Evolutionary conservation across 768 basidiomycete species (phyloP), one percentile per base, ranked within the genome.

Genomic region (Calocybe cyanea): DNA sequence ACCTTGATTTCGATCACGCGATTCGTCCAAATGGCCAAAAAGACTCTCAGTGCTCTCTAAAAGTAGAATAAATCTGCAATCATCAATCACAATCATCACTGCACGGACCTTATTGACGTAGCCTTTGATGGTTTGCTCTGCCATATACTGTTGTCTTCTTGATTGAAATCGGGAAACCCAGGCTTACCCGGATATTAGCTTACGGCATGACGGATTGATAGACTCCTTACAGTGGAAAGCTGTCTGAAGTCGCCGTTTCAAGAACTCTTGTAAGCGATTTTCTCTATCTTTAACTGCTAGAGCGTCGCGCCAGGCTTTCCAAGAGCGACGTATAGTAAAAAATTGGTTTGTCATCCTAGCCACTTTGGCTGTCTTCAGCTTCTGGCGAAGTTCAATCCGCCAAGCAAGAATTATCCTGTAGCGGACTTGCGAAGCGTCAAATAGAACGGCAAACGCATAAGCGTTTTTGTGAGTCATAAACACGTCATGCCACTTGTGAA

Each of bases 1-100:
- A 81, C 71, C 58, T 90, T 92, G 39, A 87, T 62, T 38, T 80
- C 80, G 46, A 90, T 84, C 7, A 88, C 81, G 4, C 78, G 76
- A 52, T 81, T 80, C 7, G 80, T 87, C 89, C 89, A 92, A 33
- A 58, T 65, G 15, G 65, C 60, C 45, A 92, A 59, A 2, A 72
- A 56, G 35, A 64, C 58, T n/a, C 64, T 62, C 49, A 81, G 53
- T 39, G 78, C 63, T 42, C 80, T 77, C 87, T 89, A 46, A 28
- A 28, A 6, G 17, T 24, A 52, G 9, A 43, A 41, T 30, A 21
- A 28, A 38, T 25, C 30, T 2, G 44, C 24, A 13, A 18, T 31
- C 32, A 18, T 1, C 9, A 53, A 23, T 28, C 7, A 37, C 9
- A n/a, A n/a, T n/a, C 11, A 17, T 23, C n/a, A 1, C 32, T 17